Evolutionary conservation across 2,329 filamentous ascomycete species (phyloP), one percentile per base, ranked within the genome.

Genomic region (Pseudocercospora macadamiae): DNA sequence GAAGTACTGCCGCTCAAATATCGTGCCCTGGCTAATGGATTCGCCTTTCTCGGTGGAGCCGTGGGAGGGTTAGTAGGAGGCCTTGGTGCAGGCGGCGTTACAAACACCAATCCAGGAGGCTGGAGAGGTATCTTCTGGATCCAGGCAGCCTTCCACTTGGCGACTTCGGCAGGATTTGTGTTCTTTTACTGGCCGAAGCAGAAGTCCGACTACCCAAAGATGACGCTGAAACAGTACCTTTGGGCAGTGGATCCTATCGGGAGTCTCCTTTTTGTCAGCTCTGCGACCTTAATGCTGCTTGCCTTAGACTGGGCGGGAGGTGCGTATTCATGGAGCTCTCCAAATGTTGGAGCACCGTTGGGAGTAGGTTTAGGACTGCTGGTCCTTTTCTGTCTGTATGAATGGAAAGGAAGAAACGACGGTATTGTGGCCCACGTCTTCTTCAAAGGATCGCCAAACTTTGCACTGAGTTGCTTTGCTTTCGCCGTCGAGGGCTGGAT

Each of bases 91-190:
- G 83, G 82, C 2, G 81, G 77, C 6, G 78, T 83, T 2, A 83
- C 82, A 0, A 81, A 82, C 58, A 67, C 76, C 10, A 73, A 74
- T 52, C 62, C 74, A 0, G 72, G 69, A 1, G 82, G 82, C 18
- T 85, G 82, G 82, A 75, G 83, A 1, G 77, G 79, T 63, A 84
- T 85, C 63, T 85, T 83, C 66, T 85, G 82, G 82, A 82, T 85
- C 12, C 82, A 85, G 69, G 82, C 82, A 1, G 81, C 74, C 5
- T 79, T 84, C 59, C 82, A 84, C 60, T 75, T 76, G 7, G 70
- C 76, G 12, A 82, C 80, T 0, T 74, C 76, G 1, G 32, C 82
- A 0, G 81, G 82, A 3, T 68, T 84, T 28, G 66, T 83, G 30
- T 61, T 76, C 23, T 78, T 81, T 68, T 79, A 83, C 73, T 76